Evolutionary conservation across 129 eudicot species (phyloP), one percentile per base, ranked within the genome.

Genomic region (Centrapalus pauciflorus): DNA sequence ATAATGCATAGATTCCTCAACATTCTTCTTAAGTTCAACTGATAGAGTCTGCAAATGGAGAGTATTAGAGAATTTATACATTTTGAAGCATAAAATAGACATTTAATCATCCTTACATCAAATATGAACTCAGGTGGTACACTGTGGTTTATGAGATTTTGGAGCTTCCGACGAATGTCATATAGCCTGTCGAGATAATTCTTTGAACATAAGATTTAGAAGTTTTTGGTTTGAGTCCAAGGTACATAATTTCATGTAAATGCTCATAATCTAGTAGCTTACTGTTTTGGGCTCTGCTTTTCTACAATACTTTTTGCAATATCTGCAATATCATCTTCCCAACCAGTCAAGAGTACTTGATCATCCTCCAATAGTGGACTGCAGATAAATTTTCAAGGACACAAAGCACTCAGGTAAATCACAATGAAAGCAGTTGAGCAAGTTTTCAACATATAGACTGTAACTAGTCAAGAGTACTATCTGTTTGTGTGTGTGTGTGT

Each of bases 281-380:
- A 89, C 96, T 85, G 89, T 79, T 75, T 83, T 14, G 94, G 96
- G 79, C 90, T 85, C 59, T 89, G 94, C 66, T 89, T 87, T 57
- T 79, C 77, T 46, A 85, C 75, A 69, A 89, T 73, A 55, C 74
- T 82, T 74, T 40, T 83, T 30, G 94, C 94, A 37, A 89, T 80
- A 11, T 61, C 41, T 55, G 84, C 87, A 61, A 89, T 85, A 70
- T 81, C 84, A 41, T 74, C 85, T 81, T 89, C 96, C 96, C 96
- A 89, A 2, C 96, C 94, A 6, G 90, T 85, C 83, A 76, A 73
- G 73, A 85, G 81, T 48, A 63, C 79, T 40, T 81, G 83, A 66
- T 82, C 93, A 71, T 57, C 96, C 66, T 34, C 79, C 73, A 89
- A 61, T 27, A 50, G 50, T 5, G 89, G 32, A 64, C 73, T 77